Evolutionary conservation across 2,329 filamentous ascomycete genomes (phyloP).

Genomic region (Phaeosphaeriaceae sp.): DNA sequence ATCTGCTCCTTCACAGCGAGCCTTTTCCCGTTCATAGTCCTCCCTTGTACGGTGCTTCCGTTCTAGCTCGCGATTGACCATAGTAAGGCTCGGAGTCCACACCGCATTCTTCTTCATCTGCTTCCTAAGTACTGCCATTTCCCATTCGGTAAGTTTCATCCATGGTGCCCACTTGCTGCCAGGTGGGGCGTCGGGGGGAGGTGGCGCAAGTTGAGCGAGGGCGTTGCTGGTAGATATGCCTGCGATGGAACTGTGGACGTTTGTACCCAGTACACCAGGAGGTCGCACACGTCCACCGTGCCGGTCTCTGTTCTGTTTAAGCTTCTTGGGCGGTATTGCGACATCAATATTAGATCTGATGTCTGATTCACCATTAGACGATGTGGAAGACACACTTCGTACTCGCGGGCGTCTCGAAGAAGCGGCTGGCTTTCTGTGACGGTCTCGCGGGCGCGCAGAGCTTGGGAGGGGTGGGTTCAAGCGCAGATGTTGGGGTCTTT

Average conservation of each 20-base stretch:
- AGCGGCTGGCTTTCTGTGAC: constrained; percentile 24
- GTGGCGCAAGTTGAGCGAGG: constrained; percentile 63
- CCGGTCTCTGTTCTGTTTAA: constrained; percentile 44
- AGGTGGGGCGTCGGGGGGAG: constrained; percentile 63
- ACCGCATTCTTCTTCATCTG: constrained; percentile 91
- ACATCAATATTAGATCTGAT: constrained; percentile 29
- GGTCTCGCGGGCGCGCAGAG: constrained; percentile 29
- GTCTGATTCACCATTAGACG: constrained; percentile 25
- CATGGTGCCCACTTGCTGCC: constrained; percentile 68
- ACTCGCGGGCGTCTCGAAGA: constrained; percentile 19
- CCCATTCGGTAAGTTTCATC: constrained; percentile 69
- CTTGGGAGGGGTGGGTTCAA: constrained; percentile 31
- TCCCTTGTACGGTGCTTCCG: constrained; percentile 64
- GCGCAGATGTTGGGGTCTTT: constrained; percentile 36
- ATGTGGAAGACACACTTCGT: constrained; percentile 19
- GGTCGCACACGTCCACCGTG: constrained; percentile 47
- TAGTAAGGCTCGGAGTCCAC: constrained; percentile 83
- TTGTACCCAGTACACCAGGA: constrained; percentile 57
- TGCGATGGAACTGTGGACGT: constrained; percentile 60
- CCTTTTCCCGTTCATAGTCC: constrained; percentile 63
- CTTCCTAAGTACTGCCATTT: constrained; percentile 76
- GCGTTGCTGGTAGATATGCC: constrained; percentile 68
- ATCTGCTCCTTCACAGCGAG: constrained; percentile 65
- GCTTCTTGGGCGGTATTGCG: constrained; percentile 21
- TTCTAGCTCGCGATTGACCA: constrained; percentile 81